These are phyloP conservation scores for Sparassis latifolia DNA, from an alignment of 1,284 basidiomycete genomes.

Conservation along the genomic window DNA sequence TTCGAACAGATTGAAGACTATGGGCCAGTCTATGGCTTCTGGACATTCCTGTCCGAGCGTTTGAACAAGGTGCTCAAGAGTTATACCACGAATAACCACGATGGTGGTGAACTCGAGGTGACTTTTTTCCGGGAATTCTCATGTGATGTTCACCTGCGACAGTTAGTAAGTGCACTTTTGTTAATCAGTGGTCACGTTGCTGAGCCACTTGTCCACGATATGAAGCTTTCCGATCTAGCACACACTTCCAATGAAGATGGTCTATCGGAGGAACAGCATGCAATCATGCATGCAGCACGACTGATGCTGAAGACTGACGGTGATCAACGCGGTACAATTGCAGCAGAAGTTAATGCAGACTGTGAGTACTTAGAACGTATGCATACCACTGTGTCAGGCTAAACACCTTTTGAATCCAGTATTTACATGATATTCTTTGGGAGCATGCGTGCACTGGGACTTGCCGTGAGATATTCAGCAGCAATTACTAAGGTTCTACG, in stretches of 20 bases:
- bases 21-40: constrained; percentile 24
- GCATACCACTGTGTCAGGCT: neutral
- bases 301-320: neutral
- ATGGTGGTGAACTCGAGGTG: constrained; percentile 22
- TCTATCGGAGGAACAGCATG: neutral
- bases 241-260: neutral
- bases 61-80: constrained; percentile 25
- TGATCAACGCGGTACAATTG: neutral
- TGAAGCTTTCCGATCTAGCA: neutral
- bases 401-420: neutral
- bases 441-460: neutral
- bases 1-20: constrained; percentile 19
- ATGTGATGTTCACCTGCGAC: constrained; percentile 1
- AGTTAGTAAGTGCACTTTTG: constrained; percentile 1
- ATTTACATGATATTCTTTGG: neutral
- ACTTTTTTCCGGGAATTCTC: constrained; percentile 23
- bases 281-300: neutral
- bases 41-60: constrained; percentile 24
- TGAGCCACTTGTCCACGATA: neutral
- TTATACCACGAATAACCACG: constrained; percentile 21
- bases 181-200: neutral
- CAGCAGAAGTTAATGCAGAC: neutral
- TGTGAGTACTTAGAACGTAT: neutral
- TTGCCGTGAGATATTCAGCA: neutral
- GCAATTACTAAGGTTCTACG: neutral